A percentile compares a stretch with the other conserved stretches of the same genome.
Conservation (phyloP, 176 grass and related monocot species). For the Raddia distichophylla region DNA sequence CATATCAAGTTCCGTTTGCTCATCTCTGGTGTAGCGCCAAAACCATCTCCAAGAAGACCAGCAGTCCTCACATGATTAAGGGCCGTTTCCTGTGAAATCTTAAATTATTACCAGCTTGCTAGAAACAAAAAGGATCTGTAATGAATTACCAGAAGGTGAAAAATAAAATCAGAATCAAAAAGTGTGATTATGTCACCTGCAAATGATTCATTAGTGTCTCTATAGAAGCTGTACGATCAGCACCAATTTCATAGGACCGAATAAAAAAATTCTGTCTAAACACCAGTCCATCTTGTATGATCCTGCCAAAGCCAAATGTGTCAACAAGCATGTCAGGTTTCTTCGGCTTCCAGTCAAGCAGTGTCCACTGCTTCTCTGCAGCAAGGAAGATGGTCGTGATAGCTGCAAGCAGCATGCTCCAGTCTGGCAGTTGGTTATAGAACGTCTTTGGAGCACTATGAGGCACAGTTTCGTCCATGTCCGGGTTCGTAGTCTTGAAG, state of each 20-base stretch:
- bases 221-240: slow-evolving; percentile 94
- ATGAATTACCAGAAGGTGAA: neutral
- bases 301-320: slow-evolving; percentile 84
- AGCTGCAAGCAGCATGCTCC: slow-evolving; percentile 96
- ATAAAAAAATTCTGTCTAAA: slow-evolving; percentile 97
- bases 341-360: slow-evolving; percentile 94
- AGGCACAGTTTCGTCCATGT: slow-evolving; percentile 39
- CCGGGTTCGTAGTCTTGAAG: slow-evolving; percentile 45
- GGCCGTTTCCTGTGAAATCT: slow-evolving; percentile 80
- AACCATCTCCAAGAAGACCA: slow-evolving; percentile 90
- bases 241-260: slow-evolving; percentile 95
- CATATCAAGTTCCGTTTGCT: slow-evolving; percentile 96
- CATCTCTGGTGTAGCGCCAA: slow-evolving; percentile 96
- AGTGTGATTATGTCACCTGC: slow-evolving; percentile 60
- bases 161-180: slow-evolving; percentile 5
- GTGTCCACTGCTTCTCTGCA: slow-evolving; percentile 94
- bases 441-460: slow-evolving; percentile 68
- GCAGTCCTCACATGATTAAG: slow-evolving; percentile 93
- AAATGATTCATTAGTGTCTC: slow-evolving; percentile 99
- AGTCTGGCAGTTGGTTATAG: slow-evolving; percentile 93
- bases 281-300: slow-evolving; percentile 81
- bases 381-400: slow-evolving; percentile 93
- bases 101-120: neutral
- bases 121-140: slow-evolving; percentile 12
- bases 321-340: slow-evolving; percentile 94